Conservation (phyloP, 805 yeast genomes). For the Metschnikowia gruessii region DNA sequence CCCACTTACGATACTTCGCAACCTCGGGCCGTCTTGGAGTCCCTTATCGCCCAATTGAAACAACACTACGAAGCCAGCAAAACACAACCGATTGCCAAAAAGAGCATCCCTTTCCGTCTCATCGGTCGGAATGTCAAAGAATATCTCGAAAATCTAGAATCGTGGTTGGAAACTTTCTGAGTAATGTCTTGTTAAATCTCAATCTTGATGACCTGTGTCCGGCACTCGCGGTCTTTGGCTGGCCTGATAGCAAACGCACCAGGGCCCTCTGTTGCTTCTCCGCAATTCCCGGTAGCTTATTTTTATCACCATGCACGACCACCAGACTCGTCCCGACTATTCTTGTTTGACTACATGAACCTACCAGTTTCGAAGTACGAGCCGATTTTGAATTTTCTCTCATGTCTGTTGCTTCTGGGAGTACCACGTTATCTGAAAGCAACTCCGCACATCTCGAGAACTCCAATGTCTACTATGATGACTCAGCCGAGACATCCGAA, state of each 20-base stretch:
- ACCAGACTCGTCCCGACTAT: background rate
- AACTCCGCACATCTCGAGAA: background rate
- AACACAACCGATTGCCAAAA: constrained; percentile 30
- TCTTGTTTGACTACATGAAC: background rate
- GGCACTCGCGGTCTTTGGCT: background rate
- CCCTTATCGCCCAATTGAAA: constrained; percentile 26
- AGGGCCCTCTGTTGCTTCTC: background rate
- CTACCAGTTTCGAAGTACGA: background rate
- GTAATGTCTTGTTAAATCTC: background rate
- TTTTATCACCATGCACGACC: background rate
- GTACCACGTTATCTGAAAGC: background rate
- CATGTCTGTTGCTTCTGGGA: background rate
- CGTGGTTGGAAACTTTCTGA: constrained; percentile 6
- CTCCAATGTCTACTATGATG: constrained; percentile 1
- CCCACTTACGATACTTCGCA: background rate
- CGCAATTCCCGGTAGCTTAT: background rate
- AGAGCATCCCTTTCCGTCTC: constrained; percentile 31
- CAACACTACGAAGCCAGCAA: constrained; percentile 34
- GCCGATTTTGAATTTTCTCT: background rate
- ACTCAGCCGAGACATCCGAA: background rate
- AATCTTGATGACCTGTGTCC: background rate
- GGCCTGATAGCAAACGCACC: background rate
- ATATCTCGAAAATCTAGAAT: constrained; percentile 18
- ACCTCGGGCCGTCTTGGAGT: constrained; percentile 6
- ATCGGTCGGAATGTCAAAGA: constrained; percentile 29